Evolutionary conservation across 768 basidiomycete species (phyloP), one percentile per base, ranked within the genome.

Genomic region (Hygrophoropsis aurantiaca): DNA sequence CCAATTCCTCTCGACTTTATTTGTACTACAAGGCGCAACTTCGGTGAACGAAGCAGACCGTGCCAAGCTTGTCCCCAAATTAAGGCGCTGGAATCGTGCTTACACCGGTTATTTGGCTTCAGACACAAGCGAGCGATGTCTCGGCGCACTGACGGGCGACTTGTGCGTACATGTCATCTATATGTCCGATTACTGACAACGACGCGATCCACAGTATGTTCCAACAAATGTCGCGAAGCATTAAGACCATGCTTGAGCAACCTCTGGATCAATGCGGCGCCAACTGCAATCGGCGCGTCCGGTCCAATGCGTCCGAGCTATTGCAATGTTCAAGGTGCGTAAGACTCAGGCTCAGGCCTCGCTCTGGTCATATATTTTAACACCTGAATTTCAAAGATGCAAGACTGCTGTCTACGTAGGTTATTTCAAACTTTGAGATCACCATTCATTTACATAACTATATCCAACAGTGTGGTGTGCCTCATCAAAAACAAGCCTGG

Each of bases 401-500:
- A 74, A 72, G 50, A 60, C 65, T 3, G 68, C 65, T 7, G 68
- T 73, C 18, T 75, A 74, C 54, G 73, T 74, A 66, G 71, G 61
- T 20, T 10, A 11, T 45, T 34, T 27, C 46, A 18, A 30, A 36
- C 16, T 26, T 7, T 16, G 32, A 36, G 4, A 40, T 39, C 47
- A 9, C 5, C 24, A 16, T 42, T 13, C 21, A 47, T n/a, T 49
- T 15, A 8, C 26, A 23, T 23, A 24, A n/a, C n/a, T 37, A 11
- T n/a, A n/a, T n/a, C 38, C 19, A 11, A n/a, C 42, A 73, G 71
- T 72, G 70, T 36, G 65, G 65, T 16, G 38, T 51, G 27, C 44
- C 47, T n/a, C 72, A 74, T 48, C 72, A 74, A 42, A 69, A 59
- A 39, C 51, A 64, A 45, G 63, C 63, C 20, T 74, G 72, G 72